phyloP scores from a whole-genome alignment of 2,329 filamentous ascomycete species.

The Grosmannia huntii region DNA sequence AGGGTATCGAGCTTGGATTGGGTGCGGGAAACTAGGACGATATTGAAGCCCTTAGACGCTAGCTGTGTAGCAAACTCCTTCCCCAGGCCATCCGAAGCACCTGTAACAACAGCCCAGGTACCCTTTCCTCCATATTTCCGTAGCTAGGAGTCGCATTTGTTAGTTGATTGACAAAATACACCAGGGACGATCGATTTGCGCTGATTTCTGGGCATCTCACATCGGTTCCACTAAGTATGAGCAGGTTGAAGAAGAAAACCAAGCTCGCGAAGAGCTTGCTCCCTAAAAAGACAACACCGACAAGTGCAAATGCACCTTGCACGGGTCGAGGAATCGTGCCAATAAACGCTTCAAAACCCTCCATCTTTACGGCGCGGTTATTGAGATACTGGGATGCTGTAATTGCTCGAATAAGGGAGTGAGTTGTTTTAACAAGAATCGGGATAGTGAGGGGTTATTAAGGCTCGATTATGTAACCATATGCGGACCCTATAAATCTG shows the following conservation, averaged over 20 bases:
- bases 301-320: constrained; percentile 30
- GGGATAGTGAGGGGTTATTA: background rate
- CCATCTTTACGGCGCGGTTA: constrained; percentile 14
- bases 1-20: constrained; percentile 75
- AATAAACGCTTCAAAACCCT: constrained; percentile 20
- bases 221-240: constrained; percentile 51
- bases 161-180: background rate
- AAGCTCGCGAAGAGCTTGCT: constrained; percentile 45
- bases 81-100: constrained; percentile 89
- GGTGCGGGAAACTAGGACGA: constrained; percentile 92
- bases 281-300: constrained; percentile 48
- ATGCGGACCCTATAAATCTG: background rate
- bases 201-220: constrained; percentile 27
- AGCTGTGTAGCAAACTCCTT: constrained; percentile 93
- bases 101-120: constrained; percentile 88
- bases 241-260: constrained; percentile 52
- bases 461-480: background rate
- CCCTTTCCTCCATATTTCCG: constrained; percentile 82
- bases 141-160: constrained; percentile 40
- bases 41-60: constrained; percentile 82
- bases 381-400: background rate
- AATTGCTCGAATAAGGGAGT: background rate
- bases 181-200: background rate
- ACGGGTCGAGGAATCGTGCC: constrained; percentile 29
- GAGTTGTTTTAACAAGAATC: background rate